phyloP scores from a whole-genome alignment of 352 stramenopile species.

The Globisporangium radiosum region DNA sequence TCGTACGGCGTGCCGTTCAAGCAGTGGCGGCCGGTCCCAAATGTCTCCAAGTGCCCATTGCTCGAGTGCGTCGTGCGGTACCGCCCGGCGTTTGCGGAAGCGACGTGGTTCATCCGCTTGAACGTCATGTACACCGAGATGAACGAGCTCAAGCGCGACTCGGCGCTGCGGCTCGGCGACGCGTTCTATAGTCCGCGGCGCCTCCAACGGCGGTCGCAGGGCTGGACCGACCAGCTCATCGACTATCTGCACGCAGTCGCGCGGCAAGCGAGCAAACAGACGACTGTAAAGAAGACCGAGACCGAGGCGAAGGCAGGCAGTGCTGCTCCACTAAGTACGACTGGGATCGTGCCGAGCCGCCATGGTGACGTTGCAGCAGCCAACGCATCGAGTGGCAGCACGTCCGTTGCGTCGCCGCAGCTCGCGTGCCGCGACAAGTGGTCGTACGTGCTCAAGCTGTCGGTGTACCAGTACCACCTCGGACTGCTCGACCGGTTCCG shows the following conservation, averaged over 20 bases:
- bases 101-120: slow-evolving; percentile 78
- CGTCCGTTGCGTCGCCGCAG: slow-evolving; percentile 16
- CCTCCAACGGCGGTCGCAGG: slow-evolving; percentile 57
- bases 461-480: slow-evolving; percentile 77
- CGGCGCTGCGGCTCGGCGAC: slow-evolving; percentile 46
- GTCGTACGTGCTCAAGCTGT: slow-evolving; percentile 79
- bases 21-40: slow-evolving; percentile 69
- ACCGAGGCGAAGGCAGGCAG: slow-evolving; percentile 7
- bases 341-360: slow-evolving; percentile 15
- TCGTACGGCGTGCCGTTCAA: slow-evolving; percentile 77
- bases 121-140: slow-evolving; percentile 87
- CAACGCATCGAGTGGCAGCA: slow-evolving; percentile 3
- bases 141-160: slow-evolving; percentile 76
- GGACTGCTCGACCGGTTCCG: slow-evolving; percentile 60
- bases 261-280: slow-evolving; percentile 34
- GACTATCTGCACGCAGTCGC: slow-evolving; percentile 65
- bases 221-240: slow-evolving; percentile 78
- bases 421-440: slow-evolving; percentile 66
- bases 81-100: slow-evolving; percentile 55
- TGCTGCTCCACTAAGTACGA: background rate
- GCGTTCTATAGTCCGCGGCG: slow-evolving; percentile 79
- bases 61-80: slow-evolving; percentile 76
- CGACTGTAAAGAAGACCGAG: slow-evolving; percentile 18
- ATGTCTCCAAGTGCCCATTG: slow-evolving; percentile 73
- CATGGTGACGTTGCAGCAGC: slow-evolving; percentile 22